Conservation (phyloP, 345 rosid species). For the Trapa incisa region DNA sequence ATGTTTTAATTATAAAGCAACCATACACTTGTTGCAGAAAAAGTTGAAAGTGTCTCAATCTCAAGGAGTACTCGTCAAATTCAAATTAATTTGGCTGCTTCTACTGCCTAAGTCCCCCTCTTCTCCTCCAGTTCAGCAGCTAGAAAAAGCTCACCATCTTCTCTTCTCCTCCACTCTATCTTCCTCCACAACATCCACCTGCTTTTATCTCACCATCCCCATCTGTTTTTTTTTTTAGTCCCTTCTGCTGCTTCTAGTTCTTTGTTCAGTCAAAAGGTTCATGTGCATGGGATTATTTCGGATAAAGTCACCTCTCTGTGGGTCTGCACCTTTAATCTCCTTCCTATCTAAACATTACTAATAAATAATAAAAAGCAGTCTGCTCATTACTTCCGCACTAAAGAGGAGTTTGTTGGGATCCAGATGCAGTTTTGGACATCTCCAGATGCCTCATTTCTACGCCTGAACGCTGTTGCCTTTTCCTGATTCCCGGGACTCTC, state of each 20-base stretch:
- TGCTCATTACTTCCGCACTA: background rate
- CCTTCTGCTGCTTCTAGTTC: slow-evolving; percentile 2
- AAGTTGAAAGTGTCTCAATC: background rate
- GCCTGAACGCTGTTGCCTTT: background rate
- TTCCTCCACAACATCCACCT: background rate
- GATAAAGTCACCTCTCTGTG: slow-evolving; percentile 6
- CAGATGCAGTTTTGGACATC: background rate
- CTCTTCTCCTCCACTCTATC: background rate
- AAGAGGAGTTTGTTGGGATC: background rate
- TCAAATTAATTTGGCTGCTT: background rate
- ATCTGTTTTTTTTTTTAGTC: background rate
- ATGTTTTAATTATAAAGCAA: too few relatives aligned
- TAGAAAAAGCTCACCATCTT: background rate
- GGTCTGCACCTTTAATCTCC: background rate
- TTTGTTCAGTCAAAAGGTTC: slow-evolving; percentile 2
- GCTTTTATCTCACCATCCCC: background rate
- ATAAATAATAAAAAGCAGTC: background rate
- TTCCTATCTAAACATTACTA: too few relatives aligned
- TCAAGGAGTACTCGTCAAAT: background rate
- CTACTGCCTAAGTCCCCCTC: background rate
- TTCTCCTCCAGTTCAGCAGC: background rate
- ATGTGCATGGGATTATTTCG: background rate
- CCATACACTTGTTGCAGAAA: background rate
- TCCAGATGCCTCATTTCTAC: background rate
- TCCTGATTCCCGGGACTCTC: background rate